Base-by-base conservation (phyloP, 2,329 filamentous ascomycete genomes). In the Pseudocercospora eumusae region DNA sequence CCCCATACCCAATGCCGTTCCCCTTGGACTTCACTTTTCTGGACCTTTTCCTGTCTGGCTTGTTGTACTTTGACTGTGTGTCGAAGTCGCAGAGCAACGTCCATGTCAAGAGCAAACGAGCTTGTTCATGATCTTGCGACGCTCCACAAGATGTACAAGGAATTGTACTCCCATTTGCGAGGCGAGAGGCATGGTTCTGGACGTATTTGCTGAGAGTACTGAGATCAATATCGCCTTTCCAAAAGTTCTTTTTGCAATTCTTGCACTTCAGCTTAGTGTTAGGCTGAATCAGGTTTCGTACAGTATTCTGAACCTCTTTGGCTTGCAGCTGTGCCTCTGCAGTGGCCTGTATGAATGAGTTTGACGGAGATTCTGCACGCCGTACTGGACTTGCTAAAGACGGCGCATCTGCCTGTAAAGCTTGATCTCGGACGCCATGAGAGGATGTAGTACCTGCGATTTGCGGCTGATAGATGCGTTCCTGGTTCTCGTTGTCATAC, bases 81-180 rank as follows among this genome's bases (percentile, higher is more conserved):
- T 79, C 77, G 47, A 75, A 75, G 15, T 73, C 73, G 53, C 73
- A 77, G 7, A 80, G 70, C 1, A 78, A 57, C 4, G 71, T 63
- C 75, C 75, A 79, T 45, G 77, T 72, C 15, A 75, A 31, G 56
- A 75, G 70, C 10, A 76, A 25, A 7, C 73, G 69, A 21, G 52
- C 44, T 15, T 57, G 33, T 28, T 57, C 28, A 33, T 25, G 15
- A 9, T 36, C 27, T 15, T n/a, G 40, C 21, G 28, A 15, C 23
- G 25, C 18, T 11, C 28, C 11, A 28, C 60, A 61, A 4, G 13
- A 21, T 7, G 25, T 21, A 23, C 60, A 63, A 15, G 42, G 55
- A 4, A 61, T 50, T 47, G 10, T 5, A 20, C 6, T 47, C 11
- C 18, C 4, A 5, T 8, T n/a, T 8, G 23, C 31, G 18, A 25